Conservation (phyloP, 305 asterid genomes). For the Solanum chacoense region DNA sequence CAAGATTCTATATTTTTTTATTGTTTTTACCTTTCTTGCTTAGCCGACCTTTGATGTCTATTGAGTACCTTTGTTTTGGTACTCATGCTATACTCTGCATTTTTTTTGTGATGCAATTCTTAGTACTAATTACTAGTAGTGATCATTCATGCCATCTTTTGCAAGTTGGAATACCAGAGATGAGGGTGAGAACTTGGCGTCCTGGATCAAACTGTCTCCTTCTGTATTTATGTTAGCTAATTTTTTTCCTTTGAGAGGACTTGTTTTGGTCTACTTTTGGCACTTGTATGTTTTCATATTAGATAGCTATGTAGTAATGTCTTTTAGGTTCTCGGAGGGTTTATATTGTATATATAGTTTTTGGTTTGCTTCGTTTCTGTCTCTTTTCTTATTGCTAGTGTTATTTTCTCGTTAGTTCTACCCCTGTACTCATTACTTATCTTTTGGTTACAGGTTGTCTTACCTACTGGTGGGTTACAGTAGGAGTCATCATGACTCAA, state of each 20-base stretch:
- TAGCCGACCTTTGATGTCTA: not conserved
- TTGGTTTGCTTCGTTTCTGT: not conserved
- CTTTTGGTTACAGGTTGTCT: not conserved
- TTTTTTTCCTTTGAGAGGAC: not conserved
- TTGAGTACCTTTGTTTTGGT: not conserved
- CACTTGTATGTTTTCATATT: not conserved
- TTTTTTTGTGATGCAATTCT: not conserved
- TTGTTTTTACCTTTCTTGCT: not conserved
- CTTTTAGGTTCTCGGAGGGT: not conserved
- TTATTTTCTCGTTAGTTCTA: not conserved
- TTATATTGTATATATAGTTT: too few species aligned
- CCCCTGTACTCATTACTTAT: not conserved
- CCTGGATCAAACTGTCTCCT: not conserved
- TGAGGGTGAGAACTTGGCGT: not conserved
- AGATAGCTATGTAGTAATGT: not conserved
- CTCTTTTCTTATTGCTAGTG: not conserved
- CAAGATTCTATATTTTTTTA: too few species aligned
- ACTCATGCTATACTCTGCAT: not conserved
- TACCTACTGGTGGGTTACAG: too few species aligned
- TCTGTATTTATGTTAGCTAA: not conserved
- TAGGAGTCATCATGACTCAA: too few species aligned
- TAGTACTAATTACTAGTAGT: not conserved
- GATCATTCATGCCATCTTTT: not conserved
- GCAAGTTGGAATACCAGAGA: not conserved
- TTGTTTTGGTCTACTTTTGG: not conserved